Evolutionary conservation across 495 filamentous ascomycete species (phyloP), one percentile per base, ranked within the genome.

Genomic region (Rhypophila decipiens): DNA sequence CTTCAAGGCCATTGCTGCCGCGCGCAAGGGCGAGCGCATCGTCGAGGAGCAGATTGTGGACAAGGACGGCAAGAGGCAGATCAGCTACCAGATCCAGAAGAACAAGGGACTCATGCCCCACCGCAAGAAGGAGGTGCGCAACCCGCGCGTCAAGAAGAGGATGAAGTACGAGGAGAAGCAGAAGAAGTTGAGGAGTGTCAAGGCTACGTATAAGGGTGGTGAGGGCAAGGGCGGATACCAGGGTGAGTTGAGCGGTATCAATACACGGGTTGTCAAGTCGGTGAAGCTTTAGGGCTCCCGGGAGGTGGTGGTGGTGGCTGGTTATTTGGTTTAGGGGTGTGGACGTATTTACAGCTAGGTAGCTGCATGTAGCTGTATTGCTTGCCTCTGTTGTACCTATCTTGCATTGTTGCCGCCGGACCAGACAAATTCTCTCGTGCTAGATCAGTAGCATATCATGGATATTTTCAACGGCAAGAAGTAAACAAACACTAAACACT

Each of bases 61-160:
- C 18, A 70, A 76, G 11, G 87, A 91, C 56, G 90, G 88, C 42
- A 95, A 95, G 72, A 76, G 94, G 39, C 84, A 85, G 58, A 93
- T 97, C 65, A 82, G 78, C 5, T 97, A 95, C 68, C 76, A 82
- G 62, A 97, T 98, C 61, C 75, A 89, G 75, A 95, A 96, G 80
- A 98, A 98, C 67, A 96, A 95, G 75, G 93, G 94, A 24, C 72
- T 98, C 53, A 81, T 87, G 53, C 86, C 90, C 42, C 79, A 86
- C 60, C 76, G 93, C 43, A 94, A 82, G 77, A 96, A 97, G 78
- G 87, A 93, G 44, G 81, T 86, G 39, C 76, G 93, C 50, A 98
- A 98, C 69, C 93, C 94, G 12, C 76, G 93, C 24, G 90, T 98
- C 45, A 98, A 97, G 84, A 98, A 96, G 86, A 78, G 87, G 68